phyloP scores from a whole-genome alignment of 2,329 filamentous ascomycete species.

The Aureobasidium pullulans region DNA sequence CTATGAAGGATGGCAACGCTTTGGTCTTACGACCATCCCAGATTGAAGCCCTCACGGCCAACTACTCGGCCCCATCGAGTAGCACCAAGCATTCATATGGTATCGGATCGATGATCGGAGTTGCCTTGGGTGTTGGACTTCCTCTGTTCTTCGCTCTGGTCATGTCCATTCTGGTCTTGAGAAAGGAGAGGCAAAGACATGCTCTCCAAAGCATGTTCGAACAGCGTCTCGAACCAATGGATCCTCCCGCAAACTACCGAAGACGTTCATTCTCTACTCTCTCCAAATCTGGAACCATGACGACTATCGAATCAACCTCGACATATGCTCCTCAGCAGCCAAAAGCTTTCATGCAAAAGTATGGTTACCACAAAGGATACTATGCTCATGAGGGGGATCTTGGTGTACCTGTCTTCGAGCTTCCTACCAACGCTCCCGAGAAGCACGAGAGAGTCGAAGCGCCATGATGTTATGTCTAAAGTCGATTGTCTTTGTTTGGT shows the following conservation, averaged over 20 bases:
- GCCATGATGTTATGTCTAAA: background rate
- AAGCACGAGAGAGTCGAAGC: constrained; percentile 3
- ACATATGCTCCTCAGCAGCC: background rate
- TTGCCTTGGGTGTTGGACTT: constrained; percentile 23
- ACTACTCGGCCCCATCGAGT: constrained; percentile 14
- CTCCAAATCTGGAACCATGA: constrained; percentile 5
- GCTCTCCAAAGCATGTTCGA: constrained; percentile 26
- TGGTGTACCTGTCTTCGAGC: constrained; percentile 4
- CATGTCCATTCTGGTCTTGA: constrained; percentile 19
- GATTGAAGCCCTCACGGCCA: constrained; percentile 20
- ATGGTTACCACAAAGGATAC: background rate
- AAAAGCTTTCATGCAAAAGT: background rate
- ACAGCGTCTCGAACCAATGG: background rate
- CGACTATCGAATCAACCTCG: background rate
- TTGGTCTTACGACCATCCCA: constrained; percentile 25
- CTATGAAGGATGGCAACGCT: constrained; percentile 19
- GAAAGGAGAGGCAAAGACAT: constrained; percentile 16
- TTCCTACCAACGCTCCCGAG: background rate
- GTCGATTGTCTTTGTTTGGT: background rate
- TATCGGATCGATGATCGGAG: constrained; percentile 22
- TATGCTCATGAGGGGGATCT: background rate
- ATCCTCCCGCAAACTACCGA: background rate
- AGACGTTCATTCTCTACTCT: constrained; percentile 4
- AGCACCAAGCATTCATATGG: constrained; percentile 17
- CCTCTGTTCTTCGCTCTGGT: constrained; percentile 23